phyloP scores from a whole-genome alignment of 257 asterid species.

The Jaltomata sinuosa region DNA sequence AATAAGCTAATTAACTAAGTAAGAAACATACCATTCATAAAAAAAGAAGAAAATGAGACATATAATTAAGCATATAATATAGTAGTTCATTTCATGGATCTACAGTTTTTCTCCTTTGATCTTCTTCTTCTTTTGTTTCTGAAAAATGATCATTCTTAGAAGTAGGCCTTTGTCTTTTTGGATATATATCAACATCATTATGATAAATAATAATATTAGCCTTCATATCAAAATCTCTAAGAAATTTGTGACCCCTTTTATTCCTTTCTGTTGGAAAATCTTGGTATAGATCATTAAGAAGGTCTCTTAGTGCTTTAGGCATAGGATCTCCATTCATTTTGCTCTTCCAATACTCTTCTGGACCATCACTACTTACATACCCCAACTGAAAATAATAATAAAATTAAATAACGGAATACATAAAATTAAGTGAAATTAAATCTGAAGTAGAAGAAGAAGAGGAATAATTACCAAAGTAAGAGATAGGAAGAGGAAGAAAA shows the following conservation, averaged over 20 bases:
- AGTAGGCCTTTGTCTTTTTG: background rate
- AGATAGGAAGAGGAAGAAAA: constrained; percentile 18
- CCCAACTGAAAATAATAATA: constrained; percentile 13
- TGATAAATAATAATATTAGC: constrained; percentile 60
- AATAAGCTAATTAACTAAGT: background rate
- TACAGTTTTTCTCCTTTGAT: background rate
- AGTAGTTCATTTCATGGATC: background rate
- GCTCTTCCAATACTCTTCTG: constrained; percentile 49
- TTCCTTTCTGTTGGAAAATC: background rate
- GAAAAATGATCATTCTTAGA: background rate
- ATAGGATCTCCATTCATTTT: constrained; percentile 46
- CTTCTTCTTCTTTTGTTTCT: background rate
- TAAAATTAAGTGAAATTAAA: background rate
- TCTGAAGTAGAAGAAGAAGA: background rate
- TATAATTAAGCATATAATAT: background rate
- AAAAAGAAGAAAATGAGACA: no score
- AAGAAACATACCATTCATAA: background rate
- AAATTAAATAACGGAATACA: background rate
- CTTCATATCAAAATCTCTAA: constrained; percentile 33
- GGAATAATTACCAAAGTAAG: constrained; percentile 17
- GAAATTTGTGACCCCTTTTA: constrained; percentile 8
- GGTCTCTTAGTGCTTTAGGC: constrained; percentile 51
- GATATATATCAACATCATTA: constrained; percentile 13
- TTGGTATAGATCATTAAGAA: constrained; percentile 10
- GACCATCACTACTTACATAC: constrained; percentile 33